These are phyloP conservation scores for Ramaria sp. DNA, from an alignment of 768 basidiomycete genomes.

Conservation along the genomic window DNA sequence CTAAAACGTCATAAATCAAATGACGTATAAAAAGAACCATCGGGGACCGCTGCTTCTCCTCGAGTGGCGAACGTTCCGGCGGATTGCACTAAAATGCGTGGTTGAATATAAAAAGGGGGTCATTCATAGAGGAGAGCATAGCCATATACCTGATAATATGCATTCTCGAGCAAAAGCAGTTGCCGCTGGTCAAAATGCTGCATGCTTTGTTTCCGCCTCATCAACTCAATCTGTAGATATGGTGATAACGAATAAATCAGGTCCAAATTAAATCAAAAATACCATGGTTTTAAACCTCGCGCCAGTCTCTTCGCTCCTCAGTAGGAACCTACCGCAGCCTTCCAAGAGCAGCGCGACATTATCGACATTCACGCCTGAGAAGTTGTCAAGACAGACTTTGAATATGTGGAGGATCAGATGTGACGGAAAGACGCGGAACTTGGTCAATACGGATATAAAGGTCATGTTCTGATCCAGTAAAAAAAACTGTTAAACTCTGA, in stretches of 20 bases:
- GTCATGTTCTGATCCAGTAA: slow-evolving; percentile 56
- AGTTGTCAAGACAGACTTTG: slow-evolving; percentile 96
- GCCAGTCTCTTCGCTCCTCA: slow-evolving; percentile 79
- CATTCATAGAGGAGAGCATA: neutral
- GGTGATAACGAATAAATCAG: neutral
- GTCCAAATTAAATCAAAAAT: slow-evolving; percentile 9
- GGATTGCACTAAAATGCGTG: slow-evolving; percentile 71
- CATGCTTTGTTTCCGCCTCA: slow-evolving; percentile 89
- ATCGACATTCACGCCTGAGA: slow-evolving; percentile 86
- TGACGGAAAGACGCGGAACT: slow-evolving; percentile 83
- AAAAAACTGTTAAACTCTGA: neutral
- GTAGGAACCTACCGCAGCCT: slow-evolving; percentile 85
- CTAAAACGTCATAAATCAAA: slow-evolving; percentile 86
- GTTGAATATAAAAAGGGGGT: neutral
- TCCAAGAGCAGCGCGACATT: slow-evolving; percentile 87
- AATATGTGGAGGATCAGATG: slow-evolving; percentile 92
- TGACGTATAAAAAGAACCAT: slow-evolving; percentile 94
- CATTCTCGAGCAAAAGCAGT: slow-evolving; percentile 85
- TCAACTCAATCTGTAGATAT: slow-evolving; percentile 65
- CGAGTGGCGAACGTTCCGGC: slow-evolving; percentile 79
- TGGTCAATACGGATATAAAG: slow-evolving; percentile 88
- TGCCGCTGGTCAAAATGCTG: slow-evolving; percentile 91
- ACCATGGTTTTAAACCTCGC: slow-evolving; percentile 88
- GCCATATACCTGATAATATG: slow-evolving; percentile 78
- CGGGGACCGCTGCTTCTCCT: slow-evolving; percentile 75